phyloP scores from a whole-genome alignment of 148 eudicot genomes.

The Vaccinium corymbosum region DNA sequence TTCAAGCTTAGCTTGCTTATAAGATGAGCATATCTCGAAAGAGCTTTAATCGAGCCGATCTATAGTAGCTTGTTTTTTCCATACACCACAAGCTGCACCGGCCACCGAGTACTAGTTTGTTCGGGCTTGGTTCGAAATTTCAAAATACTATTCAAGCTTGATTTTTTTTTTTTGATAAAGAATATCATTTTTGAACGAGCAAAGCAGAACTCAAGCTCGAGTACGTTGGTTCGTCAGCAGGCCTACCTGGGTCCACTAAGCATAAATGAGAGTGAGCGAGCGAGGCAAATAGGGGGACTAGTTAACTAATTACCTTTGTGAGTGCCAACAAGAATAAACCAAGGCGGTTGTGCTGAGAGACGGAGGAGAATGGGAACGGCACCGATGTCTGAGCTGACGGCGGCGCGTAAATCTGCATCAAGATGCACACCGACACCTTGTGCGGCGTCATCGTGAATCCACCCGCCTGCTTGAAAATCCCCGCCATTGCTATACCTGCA shows the following conservation, averaged over 20 bases:
- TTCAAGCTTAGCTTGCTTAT: no score
- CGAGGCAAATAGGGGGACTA: background rate
- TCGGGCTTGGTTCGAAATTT: no score
- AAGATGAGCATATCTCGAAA: no score
- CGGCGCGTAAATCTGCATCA: constrained; percentile 69
- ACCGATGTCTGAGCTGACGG: constrained; percentile 47
- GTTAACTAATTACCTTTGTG: constrained; percentile 46
- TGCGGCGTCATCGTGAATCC: constrained; percentile 70
- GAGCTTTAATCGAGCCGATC: no score
- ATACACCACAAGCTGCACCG: no score
- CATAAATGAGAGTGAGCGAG: background rate
- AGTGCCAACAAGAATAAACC: constrained; percentile 58
- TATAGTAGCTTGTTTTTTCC: no score
- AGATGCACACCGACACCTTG: constrained; percentile 78
- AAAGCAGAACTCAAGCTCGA: no score
- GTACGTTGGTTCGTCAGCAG: no score
- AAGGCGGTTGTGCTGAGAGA: constrained; percentile 75
- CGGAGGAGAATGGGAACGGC: constrained; percentile 69
- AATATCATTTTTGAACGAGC: no score
- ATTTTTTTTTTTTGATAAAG: no score
- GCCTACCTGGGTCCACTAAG: background rate
- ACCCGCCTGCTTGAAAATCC: constrained; percentile 48
- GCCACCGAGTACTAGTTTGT: no score
- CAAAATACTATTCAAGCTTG: no score
- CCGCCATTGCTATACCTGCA: constrained; percentile 31